Evolutionary conservation across 2,329 filamentous ascomycete genomes (phyloP), one percentile per base, ranked within the genome.

Genomic region (Juglanconis oblonga): DNA sequence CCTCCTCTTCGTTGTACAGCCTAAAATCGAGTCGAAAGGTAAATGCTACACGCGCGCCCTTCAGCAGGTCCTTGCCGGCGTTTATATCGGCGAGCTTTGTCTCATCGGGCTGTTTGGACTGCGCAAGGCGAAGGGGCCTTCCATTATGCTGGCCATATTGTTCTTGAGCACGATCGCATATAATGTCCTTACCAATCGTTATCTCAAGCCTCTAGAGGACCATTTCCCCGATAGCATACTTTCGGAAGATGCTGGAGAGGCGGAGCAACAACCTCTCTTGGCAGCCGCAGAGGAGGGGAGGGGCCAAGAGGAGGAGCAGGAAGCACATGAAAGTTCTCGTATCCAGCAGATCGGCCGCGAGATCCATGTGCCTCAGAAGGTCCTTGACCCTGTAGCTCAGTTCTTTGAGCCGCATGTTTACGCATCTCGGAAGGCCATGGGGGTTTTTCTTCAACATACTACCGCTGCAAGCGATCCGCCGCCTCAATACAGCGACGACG

Each of bases 31-130:
- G 70, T 97, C 92, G 52, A 91, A 91, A 69, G 94, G 95, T 52
- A 86, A 94, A 29, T 87, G 92, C 68, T 98, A 97, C 71, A 89
- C 92, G 1, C 89, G 91, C 31, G 93, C 91, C 5, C 81, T 98
- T 48, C 91, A 97, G 78, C 93, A 98, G 63, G 83, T 95, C 36
- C 85, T 94, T 48, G 85, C 87, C 2, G 92, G 92, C 55, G 80
- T 95, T 52, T 97, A 97, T 73, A 77, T 97, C 13, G 85, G 88
- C 1, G 87, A 94, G 67, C 76, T 93, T 58, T 93, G 90, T 72
- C 78, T 97, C 67, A 85, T 96, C 64, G 92, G 92, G 55, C 82
- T 97, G 42, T 95, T 96, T 70, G 85, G 84, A 48, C 85, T 94
- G 11, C 62, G 61, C 33, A 63, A 63, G 24, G 61, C 61, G 10